A percentile compares a stretch with the other conserved stretches of the same genome.
Conservation (phyloP, 192 early-diverging fungal genomes). For the Oehlia diaphana region DNA sequence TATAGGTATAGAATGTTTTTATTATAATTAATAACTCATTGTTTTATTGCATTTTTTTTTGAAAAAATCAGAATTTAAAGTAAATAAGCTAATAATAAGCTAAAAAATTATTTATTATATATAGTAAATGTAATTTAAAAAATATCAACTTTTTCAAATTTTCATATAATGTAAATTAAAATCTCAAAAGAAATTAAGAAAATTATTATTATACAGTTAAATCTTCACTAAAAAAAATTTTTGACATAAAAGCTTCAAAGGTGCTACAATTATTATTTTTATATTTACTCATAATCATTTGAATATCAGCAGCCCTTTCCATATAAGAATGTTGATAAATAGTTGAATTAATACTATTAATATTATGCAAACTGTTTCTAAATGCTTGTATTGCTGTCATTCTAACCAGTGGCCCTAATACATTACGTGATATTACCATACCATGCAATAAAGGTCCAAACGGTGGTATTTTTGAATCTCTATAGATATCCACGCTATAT, state of each 20-base stretch:
- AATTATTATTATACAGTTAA: not conserved
- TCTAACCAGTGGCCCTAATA: slow-evolving; percentile 76
- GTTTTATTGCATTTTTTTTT: too few species aligned
- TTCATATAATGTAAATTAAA: too few species aligned
- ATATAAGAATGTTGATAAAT: slow-evolving; percentile 60
- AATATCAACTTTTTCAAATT: too few species aligned
- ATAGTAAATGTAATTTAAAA: too few species aligned
- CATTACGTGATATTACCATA: slow-evolving; percentile 72
- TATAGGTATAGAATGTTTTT: too few species aligned
- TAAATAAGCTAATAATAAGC: too few species aligned
- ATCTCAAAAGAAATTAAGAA: too few species aligned
- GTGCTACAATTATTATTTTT: slow-evolving; percentile 48
- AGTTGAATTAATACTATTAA: slow-evolving; percentile 30
- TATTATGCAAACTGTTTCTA: slow-evolving; percentile 41
- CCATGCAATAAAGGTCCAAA: slow-evolving; percentile 88
- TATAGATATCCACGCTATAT: slow-evolving; percentile 52
- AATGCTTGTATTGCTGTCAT: slow-evolving; percentile 80
- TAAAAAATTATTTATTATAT: too few species aligned
- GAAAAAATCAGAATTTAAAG: too few species aligned
- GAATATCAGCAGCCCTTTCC: slow-evolving; percentile 58
- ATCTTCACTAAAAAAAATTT: slow-evolving; percentile 24
- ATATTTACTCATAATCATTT: slow-evolving; percentile 56
- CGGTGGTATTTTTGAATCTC: slow-evolving; percentile 58
- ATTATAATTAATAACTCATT: too few species aligned
- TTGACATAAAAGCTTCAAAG: slow-evolving; percentile 25